Conservation (phyloP, 169 alveolate genomes). For the Cryptosporidium andersoni region DNA sequence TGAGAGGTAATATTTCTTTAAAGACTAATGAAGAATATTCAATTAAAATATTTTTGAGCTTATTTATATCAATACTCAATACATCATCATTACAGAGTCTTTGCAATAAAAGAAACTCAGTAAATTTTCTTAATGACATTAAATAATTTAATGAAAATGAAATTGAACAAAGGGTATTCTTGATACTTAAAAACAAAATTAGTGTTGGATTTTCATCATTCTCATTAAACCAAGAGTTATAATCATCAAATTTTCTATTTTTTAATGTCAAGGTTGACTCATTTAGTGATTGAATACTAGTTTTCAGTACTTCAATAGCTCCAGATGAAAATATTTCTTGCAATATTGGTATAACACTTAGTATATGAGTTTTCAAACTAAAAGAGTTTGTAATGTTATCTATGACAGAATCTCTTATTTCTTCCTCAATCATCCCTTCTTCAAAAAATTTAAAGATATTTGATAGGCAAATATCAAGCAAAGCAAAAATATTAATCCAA, state of each 20-base stretch:
- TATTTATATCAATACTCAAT: neutral
- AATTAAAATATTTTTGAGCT: constrained; percentile 20
- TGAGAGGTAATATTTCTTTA: constrained; percentile 21
- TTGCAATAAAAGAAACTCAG: neutral
- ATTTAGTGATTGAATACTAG: constrained; percentile 11
- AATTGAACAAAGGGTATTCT: constrained; percentile 15
- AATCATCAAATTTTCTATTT: neutral
- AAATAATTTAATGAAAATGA: constrained; percentile 23
- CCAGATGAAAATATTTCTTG: constrained; percentile 8
- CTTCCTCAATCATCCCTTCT: no score
- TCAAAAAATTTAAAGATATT: no score
- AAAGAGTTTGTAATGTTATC: no score
- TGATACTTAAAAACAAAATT: constrained; percentile 12
- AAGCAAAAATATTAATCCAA: no score
- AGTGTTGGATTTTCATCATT: constrained; percentile 46
- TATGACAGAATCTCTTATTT: no score
- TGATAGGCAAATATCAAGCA: no score
- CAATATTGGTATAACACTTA: constrained; percentile 13
- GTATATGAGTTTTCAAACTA: no score
- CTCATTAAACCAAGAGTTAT: neutral
- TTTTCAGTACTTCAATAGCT: constrained; percentile 11
- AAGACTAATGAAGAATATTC: constrained; percentile 14
- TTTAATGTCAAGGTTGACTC: constrained; percentile 28
- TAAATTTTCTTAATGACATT: neutral
- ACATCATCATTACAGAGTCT: neutral